Base-by-base conservation (phyloP, 2,329 filamentous ascomycete genomes). In the Pseudogymnoascus sp. region DNA sequence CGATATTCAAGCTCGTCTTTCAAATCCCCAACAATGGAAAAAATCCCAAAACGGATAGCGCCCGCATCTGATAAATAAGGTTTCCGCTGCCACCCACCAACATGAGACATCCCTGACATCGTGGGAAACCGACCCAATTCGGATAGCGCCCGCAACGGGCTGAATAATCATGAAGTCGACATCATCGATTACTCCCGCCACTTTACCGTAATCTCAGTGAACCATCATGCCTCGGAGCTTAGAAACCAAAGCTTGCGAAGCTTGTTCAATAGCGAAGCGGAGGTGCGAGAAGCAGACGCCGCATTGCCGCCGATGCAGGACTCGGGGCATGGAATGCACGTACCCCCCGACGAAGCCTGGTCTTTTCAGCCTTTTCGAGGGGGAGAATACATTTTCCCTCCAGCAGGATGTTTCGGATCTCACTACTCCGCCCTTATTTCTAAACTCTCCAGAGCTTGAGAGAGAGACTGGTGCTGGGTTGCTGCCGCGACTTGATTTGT, bases 261-360 rank as follows among this genome's bases (percentile, higher is more conserved):
- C 64, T 12, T 67, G 65, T 18, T 61, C 61, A 49, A 40, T 4
- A 31, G 40, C 65, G 60, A 67, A 67, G 49, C 65, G 65, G 56
- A 61, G 40, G 38, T 67, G 65, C 40, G 64, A 60, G 16, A 63
- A 62, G 42, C 65, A 66, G 63, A 61, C 16, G 21, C 65, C 65
- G 31, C 25, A 23, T 5, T 67, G 65, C 59, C 4, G 42, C 11
- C 31, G 65, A 14, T 67, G 65, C 49, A 49, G 6, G 23, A 61
- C 6, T 12, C 25, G 64, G 21, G 63, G 64, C 11, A 61, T 62
- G 9, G 28, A 49, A 25, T 67, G 65, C 61, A 61, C 7, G 14
- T 67, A 67, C 28, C 65, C 64, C 5, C 56, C 62, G 28, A 31
- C 62, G 4, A 66, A 63, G 12, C 63, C 43, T 3, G 38, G 36